phyloP scores from a whole-genome alignment of 139 green algal genomes.

The Coelastrella sp. region DNA sequence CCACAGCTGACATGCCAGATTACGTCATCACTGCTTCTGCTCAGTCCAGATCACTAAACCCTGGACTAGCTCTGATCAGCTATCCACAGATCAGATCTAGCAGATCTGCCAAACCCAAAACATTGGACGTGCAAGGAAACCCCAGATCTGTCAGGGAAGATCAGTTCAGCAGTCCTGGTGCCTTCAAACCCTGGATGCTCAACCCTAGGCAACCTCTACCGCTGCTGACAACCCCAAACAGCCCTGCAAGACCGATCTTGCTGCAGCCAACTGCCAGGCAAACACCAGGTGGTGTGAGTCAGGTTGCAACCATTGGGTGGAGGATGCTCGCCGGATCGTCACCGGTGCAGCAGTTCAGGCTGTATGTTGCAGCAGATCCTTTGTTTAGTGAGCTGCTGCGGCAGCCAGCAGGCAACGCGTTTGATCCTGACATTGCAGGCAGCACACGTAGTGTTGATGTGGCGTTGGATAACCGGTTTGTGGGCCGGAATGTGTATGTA shows the following conservation, averaged over 20 bases:
- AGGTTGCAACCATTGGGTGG: not conserved
- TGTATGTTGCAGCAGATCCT: conserved; percentile 29
- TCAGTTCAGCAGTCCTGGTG: not conserved
- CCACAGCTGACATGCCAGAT: not conserved
- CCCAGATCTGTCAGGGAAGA: not conserved
- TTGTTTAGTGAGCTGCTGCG: conserved; percentile 20
- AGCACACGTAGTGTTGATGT: conserved; percentile 4
- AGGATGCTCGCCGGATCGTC: not conserved
- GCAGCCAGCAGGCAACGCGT: not conserved
- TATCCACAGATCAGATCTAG: not conserved
- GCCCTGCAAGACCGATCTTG: not conserved
- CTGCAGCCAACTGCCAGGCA: not conserved
- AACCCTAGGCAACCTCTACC: no score
- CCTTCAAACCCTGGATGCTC: not conserved
- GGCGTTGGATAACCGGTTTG: not conserved
- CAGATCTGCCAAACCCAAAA: not conserved
- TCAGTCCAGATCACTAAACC: not conserved
- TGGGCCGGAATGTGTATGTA: not conserved
- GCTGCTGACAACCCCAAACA: not conserved
- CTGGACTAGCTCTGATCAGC: conserved; percentile 22
- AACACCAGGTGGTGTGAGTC: not conserved
- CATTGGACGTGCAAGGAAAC: not conserved
- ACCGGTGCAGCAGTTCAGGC: conserved; percentile 2
- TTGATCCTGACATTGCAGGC: not conserved
- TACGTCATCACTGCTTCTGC: not conserved